Percentiles rank a stretch among this genome's conserved stretches.
Evolutionary conservation across 768 basidiomycete genomes (phyloP).

Genomic region (Flagelloscypha sp.): DNA sequence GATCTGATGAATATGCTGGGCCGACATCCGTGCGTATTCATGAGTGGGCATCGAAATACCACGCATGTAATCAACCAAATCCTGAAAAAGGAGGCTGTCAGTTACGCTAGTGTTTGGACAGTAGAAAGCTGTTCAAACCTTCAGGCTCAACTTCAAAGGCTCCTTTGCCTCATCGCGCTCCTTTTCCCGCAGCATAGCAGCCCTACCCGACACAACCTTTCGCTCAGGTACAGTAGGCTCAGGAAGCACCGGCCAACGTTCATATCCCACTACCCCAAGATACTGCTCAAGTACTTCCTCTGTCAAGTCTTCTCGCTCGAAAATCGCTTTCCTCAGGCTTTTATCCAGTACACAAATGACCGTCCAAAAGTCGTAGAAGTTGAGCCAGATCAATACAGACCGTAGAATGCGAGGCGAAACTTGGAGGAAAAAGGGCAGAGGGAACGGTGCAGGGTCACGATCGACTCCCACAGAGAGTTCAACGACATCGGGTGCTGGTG

Average conservation of each 20-base stretch:
- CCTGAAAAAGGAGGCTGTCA: slow-evolving; percentile 31
- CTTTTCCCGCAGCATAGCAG: too few species aligned
- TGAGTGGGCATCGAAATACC: slow-evolving; percentile 72
- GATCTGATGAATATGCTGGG: slow-evolving; percentile 48
- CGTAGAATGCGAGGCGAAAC: slow-evolving; percentile 45
- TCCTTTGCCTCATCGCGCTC: slow-evolving; percentile 52
- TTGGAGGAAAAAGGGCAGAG: slow-evolving; percentile 48
- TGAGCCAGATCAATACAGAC: slow-evolving; percentile 47
- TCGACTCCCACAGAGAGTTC: slow-evolving; percentile 15
- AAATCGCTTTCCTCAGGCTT: slow-evolving; percentile 40
- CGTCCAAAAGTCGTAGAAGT: slow-evolving; percentile 67
- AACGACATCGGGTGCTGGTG: too few species aligned
- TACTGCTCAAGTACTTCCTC: slow-evolving; percentile 66
- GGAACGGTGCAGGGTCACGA: slow-evolving; percentile 28
- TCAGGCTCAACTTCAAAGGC: slow-evolving; percentile 52
- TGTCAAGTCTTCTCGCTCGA: slow-evolving; percentile 39
- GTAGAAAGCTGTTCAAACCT: slow-evolving; percentile 28
- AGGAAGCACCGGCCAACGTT: slow-evolving; percentile 50
- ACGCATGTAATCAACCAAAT: slow-evolving; percentile 72
- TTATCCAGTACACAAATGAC: slow-evolving; percentile 51
- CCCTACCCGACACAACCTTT: too few species aligned
- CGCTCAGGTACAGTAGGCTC: too few species aligned
- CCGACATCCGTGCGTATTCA: slow-evolving; percentile 57
- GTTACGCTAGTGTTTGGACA: background rate
- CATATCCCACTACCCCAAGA: slow-evolving; percentile 65